A percentile compares a stretch with the other conserved stretches of the same genome.
These are phyloP conservation scores for Aspergillus diversus DNA, from an alignment of 495 filamentous ascomycete species.

Conservation along the genomic window DNA sequence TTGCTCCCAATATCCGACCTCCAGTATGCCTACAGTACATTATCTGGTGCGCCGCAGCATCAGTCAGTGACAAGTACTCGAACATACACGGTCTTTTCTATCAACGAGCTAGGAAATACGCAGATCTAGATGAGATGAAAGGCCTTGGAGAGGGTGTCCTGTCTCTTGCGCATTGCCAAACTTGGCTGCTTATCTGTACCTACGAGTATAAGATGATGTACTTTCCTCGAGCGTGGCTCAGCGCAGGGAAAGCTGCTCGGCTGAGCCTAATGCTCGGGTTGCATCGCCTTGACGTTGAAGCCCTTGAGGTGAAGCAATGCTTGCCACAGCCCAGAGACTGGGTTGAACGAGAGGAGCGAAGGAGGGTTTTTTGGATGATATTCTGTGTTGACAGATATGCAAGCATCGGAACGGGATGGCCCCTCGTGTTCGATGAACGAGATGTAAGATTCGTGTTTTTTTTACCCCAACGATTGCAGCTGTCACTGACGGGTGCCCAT, in stretches of 20 bases:
- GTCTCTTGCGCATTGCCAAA: slow-evolving; percentile 78
- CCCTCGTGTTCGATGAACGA: slow-evolving; percentile 88
- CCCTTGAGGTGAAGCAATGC: slow-evolving; percentile 90
- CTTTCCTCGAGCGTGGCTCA: slow-evolving; percentile 96
- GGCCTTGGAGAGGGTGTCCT: slow-evolving; percentile 89
- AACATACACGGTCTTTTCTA: slow-evolving; percentile 84
- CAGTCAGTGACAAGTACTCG: slow-evolving; percentile 77
- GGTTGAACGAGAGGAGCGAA: slow-evolving; percentile 89
- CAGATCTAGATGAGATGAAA: slow-evolving; percentile 88
- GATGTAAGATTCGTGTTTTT: slow-evolving; percentile 60
- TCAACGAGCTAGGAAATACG: slow-evolving; percentile 82
- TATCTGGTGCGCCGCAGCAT: slow-evolving; percentile 89
- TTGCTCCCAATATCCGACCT: slow-evolving; percentile 82
- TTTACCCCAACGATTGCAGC: background rate
- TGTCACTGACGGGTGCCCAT: slow-evolving; percentile 21
- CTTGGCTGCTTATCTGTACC: slow-evolving; percentile 74
- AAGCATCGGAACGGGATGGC: slow-evolving; percentile 97
- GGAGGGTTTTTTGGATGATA: slow-evolving; percentile 92
- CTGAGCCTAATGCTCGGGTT: slow-evolving; percentile 91
- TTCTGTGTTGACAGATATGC: slow-evolving; percentile 91
- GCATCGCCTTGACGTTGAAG: slow-evolving; percentile 84
- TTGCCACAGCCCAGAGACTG: slow-evolving; percentile 84
- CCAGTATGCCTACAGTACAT: slow-evolving; percentile 89
- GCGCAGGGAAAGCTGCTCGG: slow-evolving; percentile 75
- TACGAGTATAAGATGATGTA: slow-evolving; percentile 99